A percentile compares a stretch with the other conserved stretches of the same genome.
Evolutionary conservation across 2,329 filamentous ascomycete genomes (phyloP).

Genomic region (Macrophomina tecta): DNA sequence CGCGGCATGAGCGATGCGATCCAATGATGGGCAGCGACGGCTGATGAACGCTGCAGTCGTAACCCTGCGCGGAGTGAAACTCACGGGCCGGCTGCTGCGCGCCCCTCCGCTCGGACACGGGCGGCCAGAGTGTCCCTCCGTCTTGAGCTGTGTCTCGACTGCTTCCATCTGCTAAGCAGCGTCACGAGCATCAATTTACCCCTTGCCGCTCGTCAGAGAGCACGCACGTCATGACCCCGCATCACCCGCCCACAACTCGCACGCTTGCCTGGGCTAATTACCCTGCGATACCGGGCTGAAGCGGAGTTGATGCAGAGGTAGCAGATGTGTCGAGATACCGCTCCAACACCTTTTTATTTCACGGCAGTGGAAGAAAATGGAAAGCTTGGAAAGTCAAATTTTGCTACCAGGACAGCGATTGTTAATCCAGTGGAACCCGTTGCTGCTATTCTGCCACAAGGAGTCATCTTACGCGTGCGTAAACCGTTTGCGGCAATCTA

Average conservation of each 20-base stretch:
- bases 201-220: neutral
- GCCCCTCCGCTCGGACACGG: conserved; percentile 2
- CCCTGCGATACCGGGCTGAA: neutral
- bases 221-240: neutral
- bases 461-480: neutral
- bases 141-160: conserved; percentile 3
- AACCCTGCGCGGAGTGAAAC: neutral
- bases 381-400: neutral
- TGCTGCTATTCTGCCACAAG: neutral
- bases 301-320: neutral
- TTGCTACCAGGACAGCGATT: conserved; percentile 2
- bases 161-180: neutral
- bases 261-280: no score
- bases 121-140: neutral
- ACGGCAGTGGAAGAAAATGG: neutral
- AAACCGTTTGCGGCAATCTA: conserved; percentile 4
- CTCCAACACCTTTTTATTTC: neutral
- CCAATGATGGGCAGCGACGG: conserved; percentile 2
- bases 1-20: neutral
- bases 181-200: neutral
- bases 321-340: neutral
- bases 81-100: conserved; percentile 1
- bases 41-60: neutral
- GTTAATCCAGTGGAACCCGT: conserved; percentile 3
- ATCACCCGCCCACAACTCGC: no score